These are phyloP conservation scores for Citrus hindsii DNA, from an alignment of 345 rosid genomes.

Conservation along the genomic window DNA sequence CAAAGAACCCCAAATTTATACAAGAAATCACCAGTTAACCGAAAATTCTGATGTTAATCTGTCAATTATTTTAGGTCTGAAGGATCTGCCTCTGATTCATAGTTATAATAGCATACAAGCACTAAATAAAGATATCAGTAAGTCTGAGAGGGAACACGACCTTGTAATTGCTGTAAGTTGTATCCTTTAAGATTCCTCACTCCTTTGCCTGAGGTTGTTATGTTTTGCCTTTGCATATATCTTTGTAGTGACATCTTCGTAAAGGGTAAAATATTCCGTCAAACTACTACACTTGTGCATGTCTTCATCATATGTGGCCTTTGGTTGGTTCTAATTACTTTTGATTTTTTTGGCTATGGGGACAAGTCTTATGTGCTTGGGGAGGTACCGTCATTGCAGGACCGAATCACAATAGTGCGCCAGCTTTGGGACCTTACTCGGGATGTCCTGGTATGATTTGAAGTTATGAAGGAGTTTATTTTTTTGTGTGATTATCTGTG, in stretches of 20 bases:
- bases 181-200: conserved; percentile 5
- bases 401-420: conserved; percentile 76
- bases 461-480: background rate
- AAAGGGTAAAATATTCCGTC: background rate
- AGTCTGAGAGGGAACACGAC: conserved; percentile 74
- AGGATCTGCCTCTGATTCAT: conserved; percentile 79
- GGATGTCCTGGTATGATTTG: conserved; percentile 75
- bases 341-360: conserved; percentile 15
- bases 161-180: conserved; percentile 95
- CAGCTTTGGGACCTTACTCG: conserved; percentile 96
- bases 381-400: conserved; percentile 90
- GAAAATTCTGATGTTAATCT: conserved; percentile 9
- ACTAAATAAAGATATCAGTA: conserved; percentile 48
- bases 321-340: conserved; percentile 22
- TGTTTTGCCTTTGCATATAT: background rate
- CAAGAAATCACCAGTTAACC: background rate
- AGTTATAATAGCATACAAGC: conserved; percentile 74
- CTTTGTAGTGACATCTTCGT: background rate
- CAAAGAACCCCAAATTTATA: background rate
- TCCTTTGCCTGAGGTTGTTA: background rate
- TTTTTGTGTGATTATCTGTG: background rate
- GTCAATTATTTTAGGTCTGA: conserved; percentile 43
- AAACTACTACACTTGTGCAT: background rate
- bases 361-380: conserved; percentile 92
- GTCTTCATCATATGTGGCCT: background rate